phyloP scores from a whole-genome alignment of 1,284 basidiomycete genomes.

The Athelia psychrophila region DNA sequence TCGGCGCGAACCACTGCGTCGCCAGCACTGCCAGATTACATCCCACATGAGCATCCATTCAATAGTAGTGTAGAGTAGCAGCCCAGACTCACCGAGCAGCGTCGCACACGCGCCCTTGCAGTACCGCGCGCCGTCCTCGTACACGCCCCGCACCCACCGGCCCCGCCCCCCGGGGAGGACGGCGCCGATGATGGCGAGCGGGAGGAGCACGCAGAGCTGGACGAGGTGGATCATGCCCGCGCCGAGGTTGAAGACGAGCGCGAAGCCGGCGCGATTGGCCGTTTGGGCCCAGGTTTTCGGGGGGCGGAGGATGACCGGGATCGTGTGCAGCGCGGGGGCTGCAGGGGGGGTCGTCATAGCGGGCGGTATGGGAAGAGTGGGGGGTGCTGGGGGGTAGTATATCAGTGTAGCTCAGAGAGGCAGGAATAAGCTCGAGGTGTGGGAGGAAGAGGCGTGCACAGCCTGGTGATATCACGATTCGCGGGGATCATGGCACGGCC shows the following conservation, averaged over 20 bases:
- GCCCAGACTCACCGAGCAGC: slow-evolving; percentile 68
- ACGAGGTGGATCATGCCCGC: too few species aligned
- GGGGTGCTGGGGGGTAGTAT: background rate
- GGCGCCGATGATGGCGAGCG: too few species aligned
- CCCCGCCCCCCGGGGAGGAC: slow-evolving; percentile 35
- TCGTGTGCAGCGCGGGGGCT: slow-evolving; percentile 32
- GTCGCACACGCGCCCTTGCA: slow-evolving; percentile 82
- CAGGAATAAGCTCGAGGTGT: background rate
- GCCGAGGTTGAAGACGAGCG: slow-evolving; percentile 55
- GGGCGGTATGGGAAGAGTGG: too few species aligned
- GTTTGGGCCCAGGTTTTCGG: slow-evolving; percentile 51
- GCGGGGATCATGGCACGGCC: too few species aligned
- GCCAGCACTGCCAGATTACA: slow-evolving; percentile 73
- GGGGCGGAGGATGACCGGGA: slow-evolving; percentile 62
- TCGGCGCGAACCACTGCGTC: slow-evolving; percentile 82
- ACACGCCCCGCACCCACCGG: slow-evolving; percentile 44
- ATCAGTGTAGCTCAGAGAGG: background rate
- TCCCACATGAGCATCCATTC: slow-evolving; percentile 19
- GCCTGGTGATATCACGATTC: too few species aligned
- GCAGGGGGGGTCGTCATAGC: slow-evolving; percentile 1
- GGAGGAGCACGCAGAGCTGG: too few species aligned
- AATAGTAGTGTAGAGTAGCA: slow-evolving; percentile 11
- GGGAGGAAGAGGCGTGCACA: background rate
- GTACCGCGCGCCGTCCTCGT: slow-evolving; percentile 68
- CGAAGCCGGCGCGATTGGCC: slow-evolving; percentile 51